phyloP scores from a whole-genome alignment of 345 rosid genomes.

The Camelina sativa region DNA sequence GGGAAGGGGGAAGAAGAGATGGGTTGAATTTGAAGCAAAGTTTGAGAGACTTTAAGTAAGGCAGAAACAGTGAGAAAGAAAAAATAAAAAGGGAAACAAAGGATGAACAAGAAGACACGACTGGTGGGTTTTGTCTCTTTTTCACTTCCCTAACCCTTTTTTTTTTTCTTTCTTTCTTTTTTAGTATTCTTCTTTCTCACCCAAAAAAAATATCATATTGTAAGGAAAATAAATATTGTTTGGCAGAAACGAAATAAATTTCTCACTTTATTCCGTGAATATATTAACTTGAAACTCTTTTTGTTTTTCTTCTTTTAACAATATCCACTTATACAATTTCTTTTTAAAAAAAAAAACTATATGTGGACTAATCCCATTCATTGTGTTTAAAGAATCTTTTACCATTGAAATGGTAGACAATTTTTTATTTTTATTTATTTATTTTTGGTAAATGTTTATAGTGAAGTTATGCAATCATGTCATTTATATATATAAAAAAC shows the following conservation, averaged over 20 bases:
- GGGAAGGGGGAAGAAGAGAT: constrained; percentile 22
- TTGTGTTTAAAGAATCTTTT: too few relatives aligned
- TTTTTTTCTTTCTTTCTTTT: too few relatives aligned
- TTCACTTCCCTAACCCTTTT: constrained; percentile 15
- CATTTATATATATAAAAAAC: neutral
- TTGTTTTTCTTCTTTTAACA: neutral
- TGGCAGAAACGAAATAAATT: constrained; percentile 14
- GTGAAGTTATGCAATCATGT: too few relatives aligned
- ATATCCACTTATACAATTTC: neutral
- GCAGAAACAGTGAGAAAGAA: constrained; percentile 42
- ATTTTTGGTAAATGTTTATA: neutral
- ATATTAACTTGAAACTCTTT: neutral
- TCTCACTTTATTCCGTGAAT: constrained; percentile 39
- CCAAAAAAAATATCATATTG: too few relatives aligned
- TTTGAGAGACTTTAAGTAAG: constrained; percentile 47
- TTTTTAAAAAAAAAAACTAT: too few relatives aligned
- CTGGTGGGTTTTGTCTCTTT: constrained; percentile 46
- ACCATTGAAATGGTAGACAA: too few relatives aligned
- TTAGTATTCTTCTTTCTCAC: too few relatives aligned
- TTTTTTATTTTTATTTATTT: neutral
- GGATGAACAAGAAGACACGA: constrained; percentile 49
- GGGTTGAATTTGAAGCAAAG: constrained; percentile 50
- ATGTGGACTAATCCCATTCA: neutral
- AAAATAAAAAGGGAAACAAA: constrained; percentile 41
- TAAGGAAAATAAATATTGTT: too few relatives aligned